These are phyloP conservation scores for Kodamaea hsintzibuensis DNA, from an alignment of 805 yeast genomes.

Conservation along the genomic window DNA sequence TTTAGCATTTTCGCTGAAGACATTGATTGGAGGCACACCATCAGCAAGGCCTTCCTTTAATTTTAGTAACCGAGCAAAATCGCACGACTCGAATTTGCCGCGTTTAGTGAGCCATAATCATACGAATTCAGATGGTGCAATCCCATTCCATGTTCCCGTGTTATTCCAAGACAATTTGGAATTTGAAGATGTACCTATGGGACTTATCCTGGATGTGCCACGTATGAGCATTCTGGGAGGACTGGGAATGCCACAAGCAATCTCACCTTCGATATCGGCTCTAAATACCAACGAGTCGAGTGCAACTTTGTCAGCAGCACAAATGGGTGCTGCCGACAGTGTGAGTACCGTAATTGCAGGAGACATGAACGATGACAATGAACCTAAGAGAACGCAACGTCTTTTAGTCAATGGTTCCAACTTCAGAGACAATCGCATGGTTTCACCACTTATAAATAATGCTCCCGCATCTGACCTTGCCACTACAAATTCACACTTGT, in stretches of 20 bases:
- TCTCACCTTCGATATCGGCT: constrained; percentile 1
- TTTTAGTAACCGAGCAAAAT: constrained; percentile 36
- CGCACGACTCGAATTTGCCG: constrained; percentile 44
- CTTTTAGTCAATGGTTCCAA: constrained; percentile 10
- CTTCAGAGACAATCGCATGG: constrained; percentile 15
- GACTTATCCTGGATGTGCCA: constrained; percentile 33
- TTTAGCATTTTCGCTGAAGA: constrained; percentile 44
- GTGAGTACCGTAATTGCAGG: constrained; percentile 8
- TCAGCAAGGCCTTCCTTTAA: constrained; percentile 34
- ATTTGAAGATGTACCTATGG: constrained; percentile 36
- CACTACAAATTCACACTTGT: constrained; percentile 25
- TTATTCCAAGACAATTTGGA: constrained; percentile 32
- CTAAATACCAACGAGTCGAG: constrained; percentile 15
- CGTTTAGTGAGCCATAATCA: constrained; percentile 17
- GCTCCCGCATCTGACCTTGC: constrained; percentile 29
- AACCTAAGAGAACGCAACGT: background rate
- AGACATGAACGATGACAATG: constrained; percentile 23
- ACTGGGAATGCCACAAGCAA: background rate
- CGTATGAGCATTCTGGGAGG: constrained; percentile 22
- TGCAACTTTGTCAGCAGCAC: constrained; percentile 18
- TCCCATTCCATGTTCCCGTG: constrained; percentile 28
- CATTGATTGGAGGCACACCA: constrained; percentile 21
- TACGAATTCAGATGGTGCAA: constrained; percentile 10
- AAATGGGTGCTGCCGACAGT: constrained; percentile 17
- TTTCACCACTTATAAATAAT: constrained; percentile 35